A percentile compares a stretch with the other conserved stretches of the same genome.
Conservation (phyloP, 495 filamentous ascomycete genomes). For the Podospora anserina region DNA sequence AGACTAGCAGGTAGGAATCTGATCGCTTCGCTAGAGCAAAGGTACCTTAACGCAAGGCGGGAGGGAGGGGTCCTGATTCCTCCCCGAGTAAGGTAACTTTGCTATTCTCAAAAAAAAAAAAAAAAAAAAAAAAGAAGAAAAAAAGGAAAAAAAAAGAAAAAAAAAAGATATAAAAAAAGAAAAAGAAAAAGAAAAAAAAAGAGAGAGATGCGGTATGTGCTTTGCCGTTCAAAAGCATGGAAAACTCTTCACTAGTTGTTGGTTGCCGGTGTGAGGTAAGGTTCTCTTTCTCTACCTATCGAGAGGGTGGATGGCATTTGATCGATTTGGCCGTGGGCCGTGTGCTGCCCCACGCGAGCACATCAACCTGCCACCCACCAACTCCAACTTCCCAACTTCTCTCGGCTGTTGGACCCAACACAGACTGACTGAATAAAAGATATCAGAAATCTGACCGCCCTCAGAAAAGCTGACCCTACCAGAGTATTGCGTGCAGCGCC, state of each 20-base stretch:
- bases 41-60: too few relatives aligned
- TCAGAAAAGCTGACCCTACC: not conserved
- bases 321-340: not conserved
- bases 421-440: too few relatives aligned
- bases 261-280: not conserved
- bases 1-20: too few relatives aligned
- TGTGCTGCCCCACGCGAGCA: not conserved
- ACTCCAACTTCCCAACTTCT: not conserved
- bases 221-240: not conserved
- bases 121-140: too few relatives aligned
- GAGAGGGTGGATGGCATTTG: not conserved
- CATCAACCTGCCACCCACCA: not conserved
- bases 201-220: not conserved
- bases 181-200: too few relatives aligned
- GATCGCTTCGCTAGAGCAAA: too few relatives aligned
- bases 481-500: not conserved
- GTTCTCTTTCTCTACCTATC: too few relatives aligned
- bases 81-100: too few relatives aligned
- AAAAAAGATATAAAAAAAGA: fast-evolving
- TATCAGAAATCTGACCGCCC: not conserved
- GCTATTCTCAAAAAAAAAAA: too few relatives aligned
- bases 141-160: too few relatives aligned
- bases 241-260: not conserved
- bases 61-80: not conserved
- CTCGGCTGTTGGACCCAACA: not conserved